Evolutionary conservation across 1,139 yeast genomes (phyloP).

Genomic region (Geotrichum phurueaensis): DNA sequence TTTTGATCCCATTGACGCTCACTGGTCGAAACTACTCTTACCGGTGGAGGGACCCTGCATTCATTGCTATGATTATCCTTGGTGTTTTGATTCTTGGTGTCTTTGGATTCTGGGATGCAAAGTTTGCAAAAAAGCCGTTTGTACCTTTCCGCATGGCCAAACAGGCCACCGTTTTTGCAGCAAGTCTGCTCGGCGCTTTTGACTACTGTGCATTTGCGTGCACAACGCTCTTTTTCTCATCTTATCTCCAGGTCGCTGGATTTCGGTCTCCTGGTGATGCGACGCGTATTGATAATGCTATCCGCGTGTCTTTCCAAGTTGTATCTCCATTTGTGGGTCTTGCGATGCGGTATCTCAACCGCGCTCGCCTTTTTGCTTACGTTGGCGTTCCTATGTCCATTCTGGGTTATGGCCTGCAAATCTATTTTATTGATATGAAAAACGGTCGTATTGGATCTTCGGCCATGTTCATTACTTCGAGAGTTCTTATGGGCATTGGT

Average conservation of each 20-base stretch:
- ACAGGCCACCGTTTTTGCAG: conserved; percentile 5
- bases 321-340: conserved; percentile 6
- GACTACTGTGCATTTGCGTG: conserved; percentile 2
- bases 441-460: neutral
- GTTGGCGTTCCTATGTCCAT: conserved; percentile 7
- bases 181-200: neutral
- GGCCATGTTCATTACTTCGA: conserved; percentile 18
- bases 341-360: conserved; percentile 1
- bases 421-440: conserved; percentile 2
- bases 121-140: conserved; percentile 6
- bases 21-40: conserved; percentile 7
- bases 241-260: conserved; percentile 8
- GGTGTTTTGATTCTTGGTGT: conserved; percentile 3
- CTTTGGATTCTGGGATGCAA: conserved; percentile 3
- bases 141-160: conserved; percentile 5
- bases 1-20: conserved; percentile 19
- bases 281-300: conserved; percentile 8
- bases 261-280: conserved; percentile 2
- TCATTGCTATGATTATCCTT: conserved; percentile 7
- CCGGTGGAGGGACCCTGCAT: conserved; percentile 4
- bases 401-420: conserved; percentile 6
- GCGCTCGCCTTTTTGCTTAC: conserved; percentile 1
- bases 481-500: conserved; percentile 22
- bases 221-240: conserved; percentile 1
- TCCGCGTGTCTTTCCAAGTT: conserved; percentile 7